Percentiles rank a stretch among this genome's conserved stretches.
These are phyloP conservation scores for Pseudogymnoascus sp. DNA, from an alignment of 2,329 filamentous ascomycete genomes.

Conservation along the genomic window DNA sequence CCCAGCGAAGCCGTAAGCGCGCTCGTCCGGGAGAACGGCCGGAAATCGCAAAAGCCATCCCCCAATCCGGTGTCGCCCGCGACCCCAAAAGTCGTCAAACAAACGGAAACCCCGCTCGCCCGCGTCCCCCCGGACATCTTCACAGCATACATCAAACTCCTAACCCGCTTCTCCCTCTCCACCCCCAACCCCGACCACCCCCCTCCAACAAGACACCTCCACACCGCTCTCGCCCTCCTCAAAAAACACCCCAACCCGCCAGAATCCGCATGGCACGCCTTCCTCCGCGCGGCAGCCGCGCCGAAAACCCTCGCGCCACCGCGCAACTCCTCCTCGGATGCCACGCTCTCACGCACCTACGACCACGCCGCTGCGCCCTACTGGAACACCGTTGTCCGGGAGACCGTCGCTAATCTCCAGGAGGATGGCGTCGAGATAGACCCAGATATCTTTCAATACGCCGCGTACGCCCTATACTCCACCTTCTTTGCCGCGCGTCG, in stretches of 20 bases:
- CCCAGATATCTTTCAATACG: constrained; percentile 20
- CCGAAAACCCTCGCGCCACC: neutral
- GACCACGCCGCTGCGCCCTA: neutral
- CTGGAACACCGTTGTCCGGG: constrained; percentile 17
- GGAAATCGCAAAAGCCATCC: neutral
- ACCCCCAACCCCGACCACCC: neutral
- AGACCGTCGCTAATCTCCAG: constrained; percentile 22
- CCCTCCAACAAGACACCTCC: neutral
- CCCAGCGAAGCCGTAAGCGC: neutral
- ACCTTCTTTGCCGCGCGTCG: constrained; percentile 19
- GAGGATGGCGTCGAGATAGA: constrained; percentile 24
- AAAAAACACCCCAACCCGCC: neutral
- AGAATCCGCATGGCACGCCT: neutral
- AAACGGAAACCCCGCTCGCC: constrained; percentile 37
- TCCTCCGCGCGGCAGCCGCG: constrained; percentile 15
- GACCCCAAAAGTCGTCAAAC: neutral
- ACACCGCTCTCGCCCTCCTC: neutral
- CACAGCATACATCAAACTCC: constrained; percentile 43
- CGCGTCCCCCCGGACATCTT: constrained; percentile 32
- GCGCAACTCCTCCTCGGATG: neutral
- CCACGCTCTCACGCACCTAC: neutral
- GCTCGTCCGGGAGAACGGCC: neutral
- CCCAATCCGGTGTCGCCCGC: constrained; percentile 24
- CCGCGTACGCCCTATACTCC: constrained; percentile 24
- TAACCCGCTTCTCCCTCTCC: constrained; percentile 36